A percentile compares a stretch with the other conserved stretches of the same genome.
phyloP scores from a whole-genome alignment of 331 rosid species.

The Quercus lobata region DNA sequence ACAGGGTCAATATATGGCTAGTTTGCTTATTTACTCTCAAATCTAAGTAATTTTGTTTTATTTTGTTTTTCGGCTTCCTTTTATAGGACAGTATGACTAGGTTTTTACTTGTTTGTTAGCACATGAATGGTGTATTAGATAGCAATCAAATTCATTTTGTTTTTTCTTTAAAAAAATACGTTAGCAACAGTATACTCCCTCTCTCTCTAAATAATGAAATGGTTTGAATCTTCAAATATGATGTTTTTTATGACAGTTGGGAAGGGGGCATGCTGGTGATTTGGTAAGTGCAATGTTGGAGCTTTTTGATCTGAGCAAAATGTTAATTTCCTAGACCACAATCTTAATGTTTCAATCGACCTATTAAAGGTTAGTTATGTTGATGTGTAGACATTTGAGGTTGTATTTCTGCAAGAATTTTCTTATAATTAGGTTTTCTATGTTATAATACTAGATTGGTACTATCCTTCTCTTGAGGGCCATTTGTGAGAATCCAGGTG shows the following conservation, averaged over 20 bases:
- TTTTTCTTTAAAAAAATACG: neutral
- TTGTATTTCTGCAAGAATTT: conserved; percentile 15
- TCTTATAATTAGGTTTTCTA: neutral
- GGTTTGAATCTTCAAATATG: conserved; percentile 15
- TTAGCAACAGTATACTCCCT: neutral
- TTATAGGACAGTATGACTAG: neutral
- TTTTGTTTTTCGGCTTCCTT: conserved; percentile 15
- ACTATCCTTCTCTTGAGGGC: neutral
- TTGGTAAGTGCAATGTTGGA: conserved; percentile 97
- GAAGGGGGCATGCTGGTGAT: conserved; percentile 98
- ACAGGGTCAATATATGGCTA: conserved; percentile 58
- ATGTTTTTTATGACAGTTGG: conserved; percentile 54
- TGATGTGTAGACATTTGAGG: conserved; percentile 2
- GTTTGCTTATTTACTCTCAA: conserved; percentile 21
- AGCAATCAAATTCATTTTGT: neutral
- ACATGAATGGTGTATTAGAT: neutral
- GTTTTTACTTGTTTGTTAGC: conserved; percentile 4
- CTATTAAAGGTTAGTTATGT: conserved; percentile 73
- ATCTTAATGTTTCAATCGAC: conserved; percentile 97
- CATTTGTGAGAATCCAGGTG: too few species aligned
- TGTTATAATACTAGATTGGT: neutral
- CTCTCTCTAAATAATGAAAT: neutral
- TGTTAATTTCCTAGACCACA: conserved; percentile 75
- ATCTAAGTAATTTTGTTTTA: conserved; percentile 7
- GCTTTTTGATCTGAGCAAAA: too few species aligned